These are phyloP conservation scores for Sporisorium scitamineum DNA, from an alignment of 1,284 basidiomycete genomes.

Conservation along the genomic window DNA sequence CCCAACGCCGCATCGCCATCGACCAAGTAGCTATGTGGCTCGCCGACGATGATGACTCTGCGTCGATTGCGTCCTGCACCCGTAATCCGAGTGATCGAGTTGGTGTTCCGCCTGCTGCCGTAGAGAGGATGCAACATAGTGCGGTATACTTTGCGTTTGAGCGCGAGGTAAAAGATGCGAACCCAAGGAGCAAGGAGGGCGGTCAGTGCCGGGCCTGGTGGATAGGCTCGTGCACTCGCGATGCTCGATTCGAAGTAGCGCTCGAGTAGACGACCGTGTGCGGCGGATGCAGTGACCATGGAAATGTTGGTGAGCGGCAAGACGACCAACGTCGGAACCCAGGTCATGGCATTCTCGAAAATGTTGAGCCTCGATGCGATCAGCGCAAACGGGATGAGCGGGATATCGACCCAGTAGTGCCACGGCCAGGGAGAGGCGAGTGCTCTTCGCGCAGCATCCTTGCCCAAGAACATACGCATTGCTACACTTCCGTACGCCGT, in stretches of 20 bases:
- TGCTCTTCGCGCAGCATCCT: slow-evolving; percentile 41
- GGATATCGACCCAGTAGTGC: slow-evolving; percentile 66
- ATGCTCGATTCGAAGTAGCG: slow-evolving; percentile 24
- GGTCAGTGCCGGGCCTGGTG: slow-evolving; percentile 55
- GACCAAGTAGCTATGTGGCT: slow-evolving; percentile 30
- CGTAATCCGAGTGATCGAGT: slow-evolving; percentile 7
- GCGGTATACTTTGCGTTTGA: slow-evolving; percentile 55
- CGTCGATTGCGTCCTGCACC: slow-evolving; percentile 19
- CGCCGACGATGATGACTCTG: slow-evolving; percentile 49
- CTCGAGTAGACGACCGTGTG: slow-evolving; percentile 25
- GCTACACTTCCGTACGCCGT: slow-evolving; percentile 58
- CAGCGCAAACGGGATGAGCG: slow-evolving; percentile 64
- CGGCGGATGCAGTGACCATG: slow-evolving; percentile 19
- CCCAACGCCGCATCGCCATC: slow-evolving; percentile 28
- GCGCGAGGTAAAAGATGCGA: slow-evolving; percentile 53
- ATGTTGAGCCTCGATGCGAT: slow-evolving; percentile 55
- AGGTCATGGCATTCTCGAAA: slow-evolving; percentile 58
- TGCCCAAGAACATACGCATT: slow-evolving; percentile 53
- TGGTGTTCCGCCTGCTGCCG: slow-evolving; percentile 7
- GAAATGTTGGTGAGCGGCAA: slow-evolving; percentile 47
- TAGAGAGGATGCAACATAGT: slow-evolving; percentile 47
- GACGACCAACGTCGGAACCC: slow-evolving; percentile 59
- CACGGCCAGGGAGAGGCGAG: slow-evolving; percentile 58
- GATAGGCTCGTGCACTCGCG: slow-evolving; percentile 34
- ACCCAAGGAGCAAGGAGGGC: slow-evolving; percentile 62